phyloP scores from a whole-genome alignment of 2,329 filamentous ascomycete species.

The Botrytis squamosa region DNA sequence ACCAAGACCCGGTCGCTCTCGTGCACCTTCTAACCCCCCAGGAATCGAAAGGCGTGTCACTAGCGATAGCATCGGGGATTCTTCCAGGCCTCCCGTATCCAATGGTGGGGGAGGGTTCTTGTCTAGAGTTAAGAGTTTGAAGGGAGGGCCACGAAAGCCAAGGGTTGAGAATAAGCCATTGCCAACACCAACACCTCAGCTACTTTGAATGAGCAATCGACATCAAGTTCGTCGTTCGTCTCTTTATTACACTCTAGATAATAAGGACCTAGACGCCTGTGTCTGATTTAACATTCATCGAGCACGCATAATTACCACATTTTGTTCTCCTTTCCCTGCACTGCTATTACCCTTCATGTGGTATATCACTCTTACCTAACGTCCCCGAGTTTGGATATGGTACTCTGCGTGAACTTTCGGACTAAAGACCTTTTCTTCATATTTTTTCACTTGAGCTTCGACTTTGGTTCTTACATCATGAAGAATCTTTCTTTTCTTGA shows the following conservation, averaged over 20 bases:
- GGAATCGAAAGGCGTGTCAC: conserved; percentile 65
- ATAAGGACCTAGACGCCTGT: neutral
- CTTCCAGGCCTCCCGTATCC: conserved; percentile 39
- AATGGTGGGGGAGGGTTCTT: conserved; percentile 56
- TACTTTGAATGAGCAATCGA: neutral
- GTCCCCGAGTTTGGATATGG: conserved; percentile 4
- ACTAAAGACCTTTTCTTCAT: neutral
- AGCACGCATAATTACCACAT: neutral
- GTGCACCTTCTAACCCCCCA: conserved; percentile 59
- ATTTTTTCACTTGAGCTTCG: neutral
- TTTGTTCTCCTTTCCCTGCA: neutral
- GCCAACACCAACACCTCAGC: conserved; percentile 7
- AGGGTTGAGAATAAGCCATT: conserved; percentile 29
- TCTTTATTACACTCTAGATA: neutral
- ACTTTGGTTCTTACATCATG: neutral
- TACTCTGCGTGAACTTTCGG: neutral
- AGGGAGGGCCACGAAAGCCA: conserved; percentile 60
- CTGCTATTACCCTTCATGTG: neutral
- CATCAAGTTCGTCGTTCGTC: neutral
- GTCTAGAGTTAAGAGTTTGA: conserved; percentile 78
- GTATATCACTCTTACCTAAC: neutral
- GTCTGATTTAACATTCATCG: neutral
- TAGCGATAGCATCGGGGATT: conserved; percentile 49
- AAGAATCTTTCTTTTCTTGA: conserved; percentile 3
- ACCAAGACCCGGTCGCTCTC: conserved; percentile 38